Conservation (phyloP, 2,329 filamentous ascomycete species). For the Alternaria longipes region DNA sequence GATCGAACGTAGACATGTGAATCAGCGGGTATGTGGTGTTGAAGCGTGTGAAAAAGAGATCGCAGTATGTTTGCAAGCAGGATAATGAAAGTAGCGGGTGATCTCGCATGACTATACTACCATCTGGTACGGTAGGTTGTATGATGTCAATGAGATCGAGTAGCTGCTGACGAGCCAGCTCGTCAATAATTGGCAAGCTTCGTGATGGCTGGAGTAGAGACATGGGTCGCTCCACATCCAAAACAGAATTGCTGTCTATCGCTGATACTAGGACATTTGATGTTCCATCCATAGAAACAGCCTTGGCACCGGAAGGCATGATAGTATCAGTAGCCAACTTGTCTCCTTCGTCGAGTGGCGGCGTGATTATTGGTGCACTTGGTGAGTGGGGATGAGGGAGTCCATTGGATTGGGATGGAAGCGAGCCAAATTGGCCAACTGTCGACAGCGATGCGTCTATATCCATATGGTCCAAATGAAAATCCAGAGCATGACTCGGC, state of each 20-base stretch:
- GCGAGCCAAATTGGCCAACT: constrained; percentile 32
- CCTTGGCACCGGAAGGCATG: neutral
- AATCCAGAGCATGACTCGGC: constrained; percentile 32
- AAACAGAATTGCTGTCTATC: neutral
- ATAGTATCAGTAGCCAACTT: neutral
- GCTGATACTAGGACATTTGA: neutral
- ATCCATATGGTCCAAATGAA: constrained; percentile 37
- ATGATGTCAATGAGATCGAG: constrained; percentile 63
- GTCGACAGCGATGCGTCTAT: constrained; percentile 34
- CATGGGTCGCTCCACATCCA: constrained; percentile 47
- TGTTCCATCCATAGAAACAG: neutral
- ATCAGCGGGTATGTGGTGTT: constrained; percentile 69
- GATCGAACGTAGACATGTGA: constrained; percentile 66
- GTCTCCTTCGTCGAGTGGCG: constrained; percentile 27
- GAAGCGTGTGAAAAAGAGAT: constrained; percentile 69
- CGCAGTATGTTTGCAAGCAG: constrained; percentile 65
- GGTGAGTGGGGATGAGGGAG: constrained; percentile 33
- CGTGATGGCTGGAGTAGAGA: constrained; percentile 45
- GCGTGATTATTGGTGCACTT: constrained; percentile 26
- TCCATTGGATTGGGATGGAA: constrained; percentile 33
- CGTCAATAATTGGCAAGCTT: constrained; percentile 52
- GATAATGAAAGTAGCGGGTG: constrained; percentile 62
- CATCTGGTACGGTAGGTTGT: constrained; percentile 60
- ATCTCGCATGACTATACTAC: constrained; percentile 57
- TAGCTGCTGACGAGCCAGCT: constrained; percentile 54